These are phyloP conservation scores for Colletotrichum spinosum DNA, from an alignment of 2,329 filamentous ascomycete species.

Conservation along the genomic window DNA sequence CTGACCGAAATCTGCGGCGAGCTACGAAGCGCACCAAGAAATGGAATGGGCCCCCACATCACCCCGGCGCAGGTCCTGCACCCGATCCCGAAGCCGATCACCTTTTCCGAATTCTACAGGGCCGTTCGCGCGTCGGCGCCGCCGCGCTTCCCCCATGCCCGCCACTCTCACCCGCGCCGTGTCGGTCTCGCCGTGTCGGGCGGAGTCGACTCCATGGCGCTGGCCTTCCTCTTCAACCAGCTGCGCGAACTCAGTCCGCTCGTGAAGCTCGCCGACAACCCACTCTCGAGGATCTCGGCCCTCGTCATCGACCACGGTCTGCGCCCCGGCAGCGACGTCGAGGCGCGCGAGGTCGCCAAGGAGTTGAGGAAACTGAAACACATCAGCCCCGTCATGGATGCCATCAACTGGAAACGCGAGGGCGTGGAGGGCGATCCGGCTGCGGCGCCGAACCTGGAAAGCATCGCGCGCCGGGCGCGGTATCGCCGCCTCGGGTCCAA, in stretches of 20 bases:
- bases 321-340: conserved; percentile 62
- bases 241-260: conserved; percentile 49
- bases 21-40: conserved; percentile 1
- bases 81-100: conserved; percentile 52
- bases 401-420: conserved; percentile 62
- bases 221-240: conserved; percentile 78
- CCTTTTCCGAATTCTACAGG: conserved; percentile 54
- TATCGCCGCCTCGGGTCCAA: conserved; percentile 77
- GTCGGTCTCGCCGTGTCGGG: conserved; percentile 86
- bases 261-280: conserved; percentile 59
- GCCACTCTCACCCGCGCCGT: conserved; percentile 47
- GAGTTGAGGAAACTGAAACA: conserved; percentile 51
- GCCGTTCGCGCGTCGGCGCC: conserved; percentile 62
- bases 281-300: conserved; percentile 53
- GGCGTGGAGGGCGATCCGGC: conserved; percentile 43
- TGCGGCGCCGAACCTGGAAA: conserved; percentile 76
- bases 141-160: conserved; percentile 60
- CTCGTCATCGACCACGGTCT: conserved; percentile 70
- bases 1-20: background rate
- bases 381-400: conserved; percentile 42
- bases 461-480: conserved; percentile 76
- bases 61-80: conserved; percentile 46
- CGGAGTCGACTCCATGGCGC: conserved; percentile 97
- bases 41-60: conserved; percentile 32
- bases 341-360: conserved; percentile 61